These are phyloP conservation scores for Calendula officinalis DNA, from an alignment of 129 eudicot species.

Conservation along the genomic window DNA sequence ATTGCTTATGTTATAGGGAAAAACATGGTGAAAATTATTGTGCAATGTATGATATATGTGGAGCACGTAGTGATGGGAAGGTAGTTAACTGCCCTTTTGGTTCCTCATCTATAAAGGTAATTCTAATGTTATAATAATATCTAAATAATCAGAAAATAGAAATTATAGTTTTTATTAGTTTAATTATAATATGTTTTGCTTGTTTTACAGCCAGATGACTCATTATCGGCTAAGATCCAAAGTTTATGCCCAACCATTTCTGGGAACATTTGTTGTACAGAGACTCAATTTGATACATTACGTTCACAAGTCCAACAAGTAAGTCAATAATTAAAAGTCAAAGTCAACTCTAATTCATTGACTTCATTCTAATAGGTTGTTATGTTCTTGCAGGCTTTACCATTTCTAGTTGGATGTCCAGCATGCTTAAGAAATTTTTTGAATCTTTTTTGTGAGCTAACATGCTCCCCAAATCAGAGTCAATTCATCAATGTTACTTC, in stretches of 20 bases:
- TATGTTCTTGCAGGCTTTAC: slow-evolving; percentile 73
- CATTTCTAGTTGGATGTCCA: slow-evolving; percentile 98
- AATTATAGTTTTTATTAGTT: neutral
- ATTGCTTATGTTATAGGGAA: slow-evolving; percentile 26
- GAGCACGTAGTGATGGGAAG: slow-evolving; percentile 86
- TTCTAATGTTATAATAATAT: neutral
- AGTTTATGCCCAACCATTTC: slow-evolving; percentile 97
- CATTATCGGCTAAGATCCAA: slow-evolving; percentile 84
- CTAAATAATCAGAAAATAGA: neutral
- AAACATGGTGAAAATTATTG: slow-evolving; percentile 72
- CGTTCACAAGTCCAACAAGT: slow-evolving; percentile 97
- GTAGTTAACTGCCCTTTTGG: slow-evolving; percentile 84
- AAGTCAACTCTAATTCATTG: slow-evolving; percentile 15
- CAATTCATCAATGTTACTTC: slow-evolving; percentile 91
- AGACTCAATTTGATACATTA: slow-evolving; percentile 74
- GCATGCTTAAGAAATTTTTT: slow-evolving; percentile 97
- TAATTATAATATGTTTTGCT: neutral
- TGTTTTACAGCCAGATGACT: slow-evolving; percentile 68
- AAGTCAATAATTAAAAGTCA: slow-evolving; percentile 16
- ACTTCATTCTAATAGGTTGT: slow-evolving; percentile 12
- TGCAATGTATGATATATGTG: slow-evolving; percentile 96
- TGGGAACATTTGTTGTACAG: slow-evolving; percentile 96
- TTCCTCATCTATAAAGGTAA: slow-evolving; percentile 79
- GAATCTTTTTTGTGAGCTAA: slow-evolving; percentile 92
- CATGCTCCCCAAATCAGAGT: slow-evolving; percentile 96